These are phyloP conservation scores for Pichia eremophila DNA, from an alignment of 805 yeast species.

Conservation along the genomic window DNA sequence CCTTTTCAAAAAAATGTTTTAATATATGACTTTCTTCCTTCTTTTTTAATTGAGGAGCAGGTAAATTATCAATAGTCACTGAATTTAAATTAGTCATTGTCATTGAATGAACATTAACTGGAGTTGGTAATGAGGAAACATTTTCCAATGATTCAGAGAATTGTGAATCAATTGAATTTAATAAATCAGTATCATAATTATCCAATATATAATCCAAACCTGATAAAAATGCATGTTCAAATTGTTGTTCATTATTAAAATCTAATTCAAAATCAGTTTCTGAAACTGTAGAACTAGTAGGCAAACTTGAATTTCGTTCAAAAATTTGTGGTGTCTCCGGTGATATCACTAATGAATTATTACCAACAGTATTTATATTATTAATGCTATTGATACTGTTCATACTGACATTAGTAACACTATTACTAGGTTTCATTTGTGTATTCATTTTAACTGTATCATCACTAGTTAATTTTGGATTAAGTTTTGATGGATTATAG, in stretches of 20 bases:
- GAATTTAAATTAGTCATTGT: neutral
- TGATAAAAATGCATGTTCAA: constrained; percentile 24
- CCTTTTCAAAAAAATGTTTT: constrained; percentile 45
- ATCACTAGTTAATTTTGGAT: neutral
- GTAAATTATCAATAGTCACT: neutral
- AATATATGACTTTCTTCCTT: constrained; percentile 45
- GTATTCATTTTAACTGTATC: neutral
- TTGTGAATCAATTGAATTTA: constrained; percentile 1
- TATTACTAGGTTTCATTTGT: neutral
- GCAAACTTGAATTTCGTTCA: neutral
- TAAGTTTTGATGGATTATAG: neutral
- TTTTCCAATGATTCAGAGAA: neutral
- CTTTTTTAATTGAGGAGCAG: constrained; percentile 5
- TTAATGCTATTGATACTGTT: neutral
- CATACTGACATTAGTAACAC: neutral
- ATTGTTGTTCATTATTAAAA: constrained; percentile 18
- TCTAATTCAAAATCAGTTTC: constrained; percentile 9
- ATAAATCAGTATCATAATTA: constrained; percentile 6
- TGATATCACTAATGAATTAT: neutral
- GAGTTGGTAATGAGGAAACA: neutral
- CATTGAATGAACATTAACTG: neutral
- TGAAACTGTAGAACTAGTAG: neutral
- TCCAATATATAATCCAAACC: constrained; percentile 25
- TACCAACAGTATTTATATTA: neutral
- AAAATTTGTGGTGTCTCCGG: no score